These are phyloP conservation scores for Metschnikowia sp. DNA, from an alignment of 805 yeast genomes.

Conservation along the genomic window DNA sequence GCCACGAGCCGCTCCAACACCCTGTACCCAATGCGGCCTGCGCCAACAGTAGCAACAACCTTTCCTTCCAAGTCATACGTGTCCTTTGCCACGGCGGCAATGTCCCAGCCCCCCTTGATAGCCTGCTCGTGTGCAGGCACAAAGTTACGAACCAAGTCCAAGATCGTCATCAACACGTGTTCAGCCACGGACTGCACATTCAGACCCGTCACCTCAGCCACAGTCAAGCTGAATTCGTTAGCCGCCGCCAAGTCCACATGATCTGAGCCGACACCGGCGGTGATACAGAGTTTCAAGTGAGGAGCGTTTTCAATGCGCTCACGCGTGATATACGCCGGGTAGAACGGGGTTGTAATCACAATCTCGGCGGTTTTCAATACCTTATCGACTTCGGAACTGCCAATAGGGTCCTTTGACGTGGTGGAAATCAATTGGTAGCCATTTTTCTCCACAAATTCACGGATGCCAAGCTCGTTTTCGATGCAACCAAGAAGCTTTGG, in stretches of 20 bases:
- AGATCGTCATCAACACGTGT: conserved; percentile 72
- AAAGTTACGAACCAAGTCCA: conserved; percentile 69
- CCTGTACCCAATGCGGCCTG: conserved; percentile 77
- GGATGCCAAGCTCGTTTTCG: conserved; percentile 74
- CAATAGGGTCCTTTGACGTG: conserved; percentile 62
- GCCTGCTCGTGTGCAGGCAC: conserved; percentile 77
- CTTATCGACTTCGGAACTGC: conserved; percentile 54
- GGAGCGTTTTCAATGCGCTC: conserved; percentile 68
- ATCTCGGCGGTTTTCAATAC: conserved; percentile 71
- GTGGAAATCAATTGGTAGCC: conserved; percentile 71
- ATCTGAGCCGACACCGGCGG: conserved; percentile 86
- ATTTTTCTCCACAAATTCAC: conserved; percentile 56
- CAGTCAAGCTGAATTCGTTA: conserved; percentile 59
- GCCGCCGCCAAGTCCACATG: conserved; percentile 73
- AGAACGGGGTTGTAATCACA: conserved; percentile 79
- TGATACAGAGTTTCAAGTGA: conserved; percentile 64
- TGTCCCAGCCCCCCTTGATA: conserved; percentile 63
- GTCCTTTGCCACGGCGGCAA: conserved; percentile 67
- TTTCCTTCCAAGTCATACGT: conserved; percentile 74
- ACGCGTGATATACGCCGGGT: conserved; percentile 69
- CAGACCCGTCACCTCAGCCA: conserved; percentile 79
- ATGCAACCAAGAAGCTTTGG: conserved; percentile 62
- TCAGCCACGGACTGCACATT: conserved; percentile 80
- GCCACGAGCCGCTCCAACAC: conserved; percentile 69
- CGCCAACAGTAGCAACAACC: conserved; percentile 76